phyloP scores from a whole-genome alignment of 1,284 basidiomycete species.

The Mycosarcoma mackinlayi region DNA sequence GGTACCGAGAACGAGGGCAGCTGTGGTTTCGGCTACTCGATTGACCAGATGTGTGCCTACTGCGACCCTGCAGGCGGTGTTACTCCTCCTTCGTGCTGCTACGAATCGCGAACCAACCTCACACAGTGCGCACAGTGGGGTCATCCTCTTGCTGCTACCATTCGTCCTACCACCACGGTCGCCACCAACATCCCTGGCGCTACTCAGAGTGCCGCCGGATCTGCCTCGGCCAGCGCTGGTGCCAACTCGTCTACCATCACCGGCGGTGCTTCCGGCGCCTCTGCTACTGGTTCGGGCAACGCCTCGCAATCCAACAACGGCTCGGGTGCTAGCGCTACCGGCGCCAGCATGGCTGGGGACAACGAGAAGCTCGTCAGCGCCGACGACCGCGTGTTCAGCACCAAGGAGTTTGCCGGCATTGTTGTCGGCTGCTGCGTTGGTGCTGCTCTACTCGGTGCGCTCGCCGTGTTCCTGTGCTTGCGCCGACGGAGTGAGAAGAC shows the following conservation, averaged over 20 bases:
- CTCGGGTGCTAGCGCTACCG: slow-evolving; percentile 14
- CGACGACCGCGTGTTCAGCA: slow-evolving; percentile 33
- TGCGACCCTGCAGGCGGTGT: slow-evolving; percentile 64
- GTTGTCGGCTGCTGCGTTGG: slow-evolving; percentile 56
- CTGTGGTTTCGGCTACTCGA: slow-evolving; percentile 70
- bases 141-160: slow-evolving; percentile 53
- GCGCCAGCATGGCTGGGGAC: slow-evolving; percentile 27
- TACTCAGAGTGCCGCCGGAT: slow-evolving; percentile 22
- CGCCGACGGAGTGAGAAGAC: slow-evolving; percentile 30
- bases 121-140: slow-evolving; percentile 55
- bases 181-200: slow-evolving; percentile 36
- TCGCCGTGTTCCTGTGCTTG: slow-evolving; percentile 46
- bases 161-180: slow-evolving; percentile 50
- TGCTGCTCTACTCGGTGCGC: slow-evolving; percentile 54
- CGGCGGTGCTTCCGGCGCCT: slow-evolving; percentile 11
- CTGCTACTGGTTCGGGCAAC: slow-evolving; percentile 10
- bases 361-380: slow-evolving; percentile 36
- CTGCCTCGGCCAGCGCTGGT: slow-evolving; percentile 13
- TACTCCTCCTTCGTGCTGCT: slow-evolving; percentile 56
- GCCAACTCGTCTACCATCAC: slow-evolving; percentile 32
- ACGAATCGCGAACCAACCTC: slow-evolving; percentile 54
- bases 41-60: slow-evolving; percentile 69
- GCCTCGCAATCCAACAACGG: slow-evolving; percentile 13
- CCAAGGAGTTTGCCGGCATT: slow-evolving; percentile 52
- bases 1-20: slow-evolving; percentile 70